Evolutionary conservation across 2,329 filamentous ascomycete species (phyloP), one percentile per base, ranked within the genome.

Genomic region (Malbranchea cinnamomea): DNA sequence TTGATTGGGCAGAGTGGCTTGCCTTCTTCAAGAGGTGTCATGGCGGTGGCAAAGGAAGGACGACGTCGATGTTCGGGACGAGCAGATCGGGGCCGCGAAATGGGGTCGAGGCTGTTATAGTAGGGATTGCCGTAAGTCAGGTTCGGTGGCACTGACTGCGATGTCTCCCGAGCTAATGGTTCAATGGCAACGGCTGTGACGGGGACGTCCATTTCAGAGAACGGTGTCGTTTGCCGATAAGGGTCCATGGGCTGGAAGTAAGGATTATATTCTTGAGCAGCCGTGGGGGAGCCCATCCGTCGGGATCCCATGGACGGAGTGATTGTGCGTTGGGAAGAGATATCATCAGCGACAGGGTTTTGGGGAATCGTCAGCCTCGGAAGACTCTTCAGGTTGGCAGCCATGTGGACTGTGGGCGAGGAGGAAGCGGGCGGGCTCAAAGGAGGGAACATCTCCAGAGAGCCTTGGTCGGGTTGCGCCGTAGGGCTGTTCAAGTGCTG

Each of bases 101-200:
- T 49, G 28, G 63, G 62, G 23, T 67, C 60, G 15, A 38, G 34
- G 13, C 34, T 40, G 37, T 51, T 45, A 35, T 47, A 24, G 14
- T 30, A 28, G 4, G 39, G 50, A 23, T 60, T 52, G 18, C 74
- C 71, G 61, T 78, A 93, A 50, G 73, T 76, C 84, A 94, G 93
- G 57, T 92, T 76, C 5, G 87, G 87, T 24, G 87, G 87, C 0
- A 94, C 87, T 4, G 85, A 94, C 53, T 93, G 83, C 15, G 83
- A 92, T 26, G 67, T 63, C 46, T 89, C 78, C 29, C 87, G 78
- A 25, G 77, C 67, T 18, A 92, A 64, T 5, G 80, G 80, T 0
- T 77, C 80, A 10, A 73, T 45, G 1, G 72, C 71, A 24, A 85
- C 63, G 2, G 76, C 68, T 1, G 81, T 89, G 35, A 91, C 59